phyloP scores from a whole-genome alignment of 148 eudicot species.

The Selenicereus undatus region DNA sequence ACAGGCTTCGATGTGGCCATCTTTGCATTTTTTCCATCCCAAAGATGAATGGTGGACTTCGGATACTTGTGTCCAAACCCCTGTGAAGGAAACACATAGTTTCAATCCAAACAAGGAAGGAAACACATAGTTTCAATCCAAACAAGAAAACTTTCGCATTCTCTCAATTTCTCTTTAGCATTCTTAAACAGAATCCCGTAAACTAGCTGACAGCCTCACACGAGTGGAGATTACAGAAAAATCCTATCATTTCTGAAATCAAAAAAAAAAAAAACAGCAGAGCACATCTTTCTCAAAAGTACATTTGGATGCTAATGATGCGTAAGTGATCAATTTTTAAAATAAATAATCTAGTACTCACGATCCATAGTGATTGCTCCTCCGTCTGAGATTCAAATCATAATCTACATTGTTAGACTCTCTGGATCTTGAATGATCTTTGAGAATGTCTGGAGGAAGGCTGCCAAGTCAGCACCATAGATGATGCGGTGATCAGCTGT shows the following conservation, averaged over 20 bases:
- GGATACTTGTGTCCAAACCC: background rate
- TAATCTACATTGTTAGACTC: constrained; percentile 72
- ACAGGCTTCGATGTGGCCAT: too few relatives aligned
- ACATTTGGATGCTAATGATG: background rate
- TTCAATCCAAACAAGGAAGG: background rate
- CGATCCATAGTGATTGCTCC: background rate
- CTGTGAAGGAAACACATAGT: background rate
- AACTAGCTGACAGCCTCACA: background rate
- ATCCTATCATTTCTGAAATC: constrained; percentile 8
- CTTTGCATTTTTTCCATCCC: too few relatives aligned
- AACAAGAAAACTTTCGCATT: background rate
- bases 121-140: background rate
- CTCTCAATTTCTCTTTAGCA: constrained; percentile 1
- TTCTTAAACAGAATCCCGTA: background rate
- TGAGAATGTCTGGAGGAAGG: constrained; percentile 89
- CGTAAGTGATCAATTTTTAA: background rate
- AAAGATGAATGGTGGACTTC: background rate
- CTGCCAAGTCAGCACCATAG: constrained; percentile 92
- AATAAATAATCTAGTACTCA: background rate
- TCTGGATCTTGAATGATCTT: constrained; percentile 81
- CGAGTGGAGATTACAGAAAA: constrained; percentile 7
- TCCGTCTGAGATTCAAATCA: background rate
- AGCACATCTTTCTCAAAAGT: background rate
- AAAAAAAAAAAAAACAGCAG: background rate
- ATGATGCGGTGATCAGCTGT: constrained; percentile 86